Evolutionary conservation across 768 basidiomycete species (phyloP).

Genomic region (Lyophyllum semitale): DNA sequence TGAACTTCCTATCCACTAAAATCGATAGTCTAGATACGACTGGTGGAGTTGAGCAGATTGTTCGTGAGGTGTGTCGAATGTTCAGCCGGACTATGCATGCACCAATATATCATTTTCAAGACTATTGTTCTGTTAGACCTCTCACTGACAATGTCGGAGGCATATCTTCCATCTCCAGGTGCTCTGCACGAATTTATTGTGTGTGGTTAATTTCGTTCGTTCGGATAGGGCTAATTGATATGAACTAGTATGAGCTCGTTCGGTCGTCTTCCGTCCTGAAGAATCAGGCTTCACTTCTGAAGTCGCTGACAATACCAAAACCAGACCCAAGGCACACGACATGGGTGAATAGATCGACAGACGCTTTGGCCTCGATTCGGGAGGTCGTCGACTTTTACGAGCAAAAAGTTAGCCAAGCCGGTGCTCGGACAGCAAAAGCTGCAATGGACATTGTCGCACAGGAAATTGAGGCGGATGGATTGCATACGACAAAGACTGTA

Average conservation of each 20-base stretch:
- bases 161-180: constrained; percentile 52
- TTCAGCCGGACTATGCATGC: not conserved
- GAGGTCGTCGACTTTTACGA: constrained; percentile 54
- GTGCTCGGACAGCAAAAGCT: constrained; percentile 49
- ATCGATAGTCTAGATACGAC: constrained; percentile 52
- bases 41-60: constrained; percentile 52
- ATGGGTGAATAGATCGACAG: constrained; percentile 34
- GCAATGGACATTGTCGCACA: constrained; percentile 59
- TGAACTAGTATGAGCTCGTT: constrained; percentile 64
- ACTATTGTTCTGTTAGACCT: constrained; percentile 55
- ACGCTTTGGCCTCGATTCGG: constrained; percentile 43
- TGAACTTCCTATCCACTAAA: constrained; percentile 59
- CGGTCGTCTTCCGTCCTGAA: constrained; percentile 51
- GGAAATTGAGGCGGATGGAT: constrained; percentile 64
- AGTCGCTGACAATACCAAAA: constrained; percentile 36
- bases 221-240: not conserved
- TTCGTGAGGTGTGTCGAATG: constrained; percentile 48
- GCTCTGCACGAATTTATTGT: constrained; percentile 66
- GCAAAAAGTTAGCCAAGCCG: constrained; percentile 45
- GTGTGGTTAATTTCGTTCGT: constrained; percentile 24
- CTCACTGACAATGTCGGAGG: constrained; percentile 51
- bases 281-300: constrained; percentile 48
- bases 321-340: constrained; percentile 23
- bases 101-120: constrained; percentile 28
- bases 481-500: constrained; percentile 38